phyloP scores from a whole-genome alignment of 73 alveolate species.

The Tetrahymena thermophila region DNA sequence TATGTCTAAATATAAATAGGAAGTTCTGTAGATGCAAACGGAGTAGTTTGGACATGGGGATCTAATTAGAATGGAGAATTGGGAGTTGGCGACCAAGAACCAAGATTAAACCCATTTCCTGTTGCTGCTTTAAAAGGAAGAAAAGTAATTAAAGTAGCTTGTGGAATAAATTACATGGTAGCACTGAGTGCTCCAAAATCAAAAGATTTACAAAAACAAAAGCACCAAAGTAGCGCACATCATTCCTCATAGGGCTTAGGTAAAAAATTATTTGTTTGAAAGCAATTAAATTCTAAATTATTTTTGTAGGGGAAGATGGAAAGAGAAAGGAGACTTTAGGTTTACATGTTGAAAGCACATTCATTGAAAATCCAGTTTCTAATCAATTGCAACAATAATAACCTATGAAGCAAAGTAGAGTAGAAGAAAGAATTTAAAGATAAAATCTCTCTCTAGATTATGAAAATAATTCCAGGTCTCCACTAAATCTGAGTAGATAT shows the following conservation, averaged over 20 bases:
- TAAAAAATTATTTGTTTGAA: neutral
- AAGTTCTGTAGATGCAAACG: slow-evolving; percentile 14
- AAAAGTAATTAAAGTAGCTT: slow-evolving; percentile 2
- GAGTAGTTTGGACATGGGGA: slow-evolving; percentile 46
- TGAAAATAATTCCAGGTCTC: neutral
- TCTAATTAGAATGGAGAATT: slow-evolving; percentile 44
- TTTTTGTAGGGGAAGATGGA: neutral
- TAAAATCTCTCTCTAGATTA: neutral
- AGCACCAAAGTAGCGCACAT: neutral
- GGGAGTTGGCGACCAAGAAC: slow-evolving; percentile 37
- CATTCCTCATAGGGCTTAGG: neutral
- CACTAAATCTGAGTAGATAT: neutral
- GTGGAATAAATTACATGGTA: slow-evolving; percentile 30
- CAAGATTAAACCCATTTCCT: slow-evolving; percentile 22
- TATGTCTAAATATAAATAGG: neutral
- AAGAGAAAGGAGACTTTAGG: neutral
- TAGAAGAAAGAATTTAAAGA: neutral
- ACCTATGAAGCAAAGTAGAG: neutral
- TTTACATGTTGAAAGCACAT: neutral
- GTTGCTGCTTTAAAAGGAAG: slow-evolving; percentile 29
- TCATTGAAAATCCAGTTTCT: neutral
- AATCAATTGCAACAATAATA: neutral
- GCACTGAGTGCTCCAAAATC: slow-evolving; percentile 6
- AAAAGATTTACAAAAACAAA: neutral
- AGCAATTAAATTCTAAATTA: neutral